Base-by-base conservation (phyloP, 75 land plant genomes). In the Pinus tabuliformis region DNA sequence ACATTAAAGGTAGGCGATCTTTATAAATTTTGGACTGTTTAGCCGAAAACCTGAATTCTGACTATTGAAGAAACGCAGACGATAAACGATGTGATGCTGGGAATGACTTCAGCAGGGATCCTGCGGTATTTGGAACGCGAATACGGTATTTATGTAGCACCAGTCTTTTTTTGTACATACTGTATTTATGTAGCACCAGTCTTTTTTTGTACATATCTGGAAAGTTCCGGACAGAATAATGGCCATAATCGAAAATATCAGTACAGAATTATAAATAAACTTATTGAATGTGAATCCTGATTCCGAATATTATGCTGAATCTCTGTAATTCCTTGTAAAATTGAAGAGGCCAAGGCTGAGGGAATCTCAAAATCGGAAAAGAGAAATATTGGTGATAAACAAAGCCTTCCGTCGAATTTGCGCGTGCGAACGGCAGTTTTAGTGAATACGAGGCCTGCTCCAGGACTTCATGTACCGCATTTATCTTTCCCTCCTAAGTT, bases 361-460 rank as follows among this genome's bases (percentile, higher is more conserved):
- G 17, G 15, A 28, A 68, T 24, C 16, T 8, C 33, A 65, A 30
- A 59, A 24, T 30, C 6, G 1, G 72, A 70, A 30, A 11, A 59
- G 12, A n/a, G n/a, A 4, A 59, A 59, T 5, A 7, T 18, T 59
- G n/a, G n/a, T 18, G n/a, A 11, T 18, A 52, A 13, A 1, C 21
- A 71, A 54, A 52, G n/a, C n/a, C 58, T 81, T 26, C 83, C 91
- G 1, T 72, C 76, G n/a, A 75, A 85, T 21, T 62, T 90, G 39
- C 81, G 92, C 11, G 28, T 92, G 12, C 83, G 96, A 45, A 80
- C 96, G 59, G 59, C 81, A 0, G 56, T 87, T 37, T 58, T 95
- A 52, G 79, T 95, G 33, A 95, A 95, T 75, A 78, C 89, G 11
- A 85, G 96, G 76, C 78, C 80, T 59, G 24, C 88, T 6, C 78